Evolutionary conservation across 164 flowering plant species (phyloP).

Genomic region (Magnolia officinalis): DNA sequence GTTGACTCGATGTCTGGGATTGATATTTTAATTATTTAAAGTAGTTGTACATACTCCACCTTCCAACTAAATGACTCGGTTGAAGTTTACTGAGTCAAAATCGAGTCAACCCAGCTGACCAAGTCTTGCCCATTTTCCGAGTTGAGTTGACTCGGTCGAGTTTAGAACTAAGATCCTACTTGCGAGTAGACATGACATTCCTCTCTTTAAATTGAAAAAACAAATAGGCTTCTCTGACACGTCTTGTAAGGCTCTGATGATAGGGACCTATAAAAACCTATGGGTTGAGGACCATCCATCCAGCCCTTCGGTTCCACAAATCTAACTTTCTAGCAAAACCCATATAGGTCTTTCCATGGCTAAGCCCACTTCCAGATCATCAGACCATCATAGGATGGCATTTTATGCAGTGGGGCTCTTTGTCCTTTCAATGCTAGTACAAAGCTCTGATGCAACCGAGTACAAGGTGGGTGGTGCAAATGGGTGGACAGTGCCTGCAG

Average conservation of each 20-base stretch:
- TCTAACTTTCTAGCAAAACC: background rate
- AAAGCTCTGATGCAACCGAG: constrained; percentile 37
- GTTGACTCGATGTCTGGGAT: too few relatives aligned
- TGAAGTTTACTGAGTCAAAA: too few relatives aligned
- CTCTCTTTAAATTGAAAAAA: background rate
- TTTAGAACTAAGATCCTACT: too few relatives aligned
- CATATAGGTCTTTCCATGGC: constrained; percentile 23
- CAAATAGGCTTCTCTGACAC: background rate
- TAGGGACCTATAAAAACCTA: constrained; percentile 4
- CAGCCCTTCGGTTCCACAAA: constrained; percentile 2
- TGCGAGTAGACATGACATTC: too few relatives aligned
- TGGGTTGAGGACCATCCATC: background rate
- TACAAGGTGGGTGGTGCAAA: constrained; percentile 54
- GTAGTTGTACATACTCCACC: too few relatives aligned
- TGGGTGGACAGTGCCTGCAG: constrained; percentile 56
- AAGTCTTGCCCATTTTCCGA: too few relatives aligned
- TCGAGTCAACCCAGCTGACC: too few relatives aligned
- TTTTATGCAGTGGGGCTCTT: constrained; percentile 30
- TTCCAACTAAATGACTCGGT: too few relatives aligned
- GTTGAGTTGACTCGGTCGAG: too few relatives aligned
- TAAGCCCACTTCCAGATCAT: constrained; percentile 6
- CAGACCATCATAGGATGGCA: constrained; percentile 5
- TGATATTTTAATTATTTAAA: too few relatives aligned
- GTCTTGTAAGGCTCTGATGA: background rate
- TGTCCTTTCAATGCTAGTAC: constrained; percentile 30